Conservation (phyloP, 768 basidiomycete genomes). For the Suillus subaureus region DNA sequence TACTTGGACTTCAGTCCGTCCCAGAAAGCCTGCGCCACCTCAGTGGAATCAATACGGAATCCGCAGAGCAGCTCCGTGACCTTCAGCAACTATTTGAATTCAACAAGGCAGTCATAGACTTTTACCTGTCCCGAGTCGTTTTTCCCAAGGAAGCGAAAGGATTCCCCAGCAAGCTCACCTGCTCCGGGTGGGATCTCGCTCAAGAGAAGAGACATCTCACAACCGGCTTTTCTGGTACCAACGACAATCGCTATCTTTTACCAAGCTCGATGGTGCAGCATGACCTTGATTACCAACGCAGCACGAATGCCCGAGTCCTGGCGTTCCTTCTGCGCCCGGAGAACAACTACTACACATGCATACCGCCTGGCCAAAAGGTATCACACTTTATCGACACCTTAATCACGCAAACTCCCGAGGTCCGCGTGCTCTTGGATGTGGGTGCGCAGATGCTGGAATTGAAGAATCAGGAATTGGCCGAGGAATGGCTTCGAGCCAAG, state of each 20-base stretch:
- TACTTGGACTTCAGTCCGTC: too few relatives aligned
- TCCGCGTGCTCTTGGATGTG: background rate
- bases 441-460: constrained; percentile 1
- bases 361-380: constrained; percentile 16
- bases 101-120: constrained; percentile 28
- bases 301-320: constrained; percentile 16
- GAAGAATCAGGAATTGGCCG: background rate
- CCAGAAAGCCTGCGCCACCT: background rate
- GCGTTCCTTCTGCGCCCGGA: constrained; percentile 25
- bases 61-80: constrained; percentile 1
- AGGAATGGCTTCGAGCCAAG: background rate
- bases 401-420: constrained; percentile 40
- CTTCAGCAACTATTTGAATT: constrained; percentile 20
- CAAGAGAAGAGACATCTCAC: constrained; percentile 13
- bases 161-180: constrained; percentile 28
- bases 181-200: constrained; percentile 33
- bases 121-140: constrained; percentile 27
- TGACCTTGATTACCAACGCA: background rate
- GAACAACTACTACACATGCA: constrained; percentile 20
- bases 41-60: background rate
- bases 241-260: constrained; percentile 27
- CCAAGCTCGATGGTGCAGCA: background rate
- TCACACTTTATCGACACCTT: constrained; percentile 32
- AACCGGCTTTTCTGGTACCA: constrained; percentile 29
- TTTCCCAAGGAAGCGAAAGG: constrained; percentile 31